These are phyloP conservation scores for Allomyces macrogynus DNA, from an alignment of 192 early-diverging fungal genomes.

Conservation along the genomic window DNA sequence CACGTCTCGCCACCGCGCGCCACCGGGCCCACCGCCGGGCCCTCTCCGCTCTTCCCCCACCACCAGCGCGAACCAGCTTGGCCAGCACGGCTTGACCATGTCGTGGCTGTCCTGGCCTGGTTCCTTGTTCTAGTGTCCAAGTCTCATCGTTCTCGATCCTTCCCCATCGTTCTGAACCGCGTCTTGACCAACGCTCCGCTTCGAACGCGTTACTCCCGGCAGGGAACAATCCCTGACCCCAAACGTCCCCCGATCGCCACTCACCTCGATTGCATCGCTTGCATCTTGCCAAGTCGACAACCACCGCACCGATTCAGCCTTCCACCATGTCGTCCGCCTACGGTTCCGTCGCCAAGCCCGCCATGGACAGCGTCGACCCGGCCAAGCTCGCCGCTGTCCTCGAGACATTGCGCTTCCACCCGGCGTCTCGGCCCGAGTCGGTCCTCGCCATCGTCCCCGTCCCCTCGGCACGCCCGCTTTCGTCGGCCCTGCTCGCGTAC, in stretches of 20 bases:
- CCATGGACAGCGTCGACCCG: background rate
- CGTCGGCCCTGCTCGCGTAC: constrained; percentile 9
- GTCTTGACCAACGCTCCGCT: too few species aligned
- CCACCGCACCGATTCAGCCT: background rate
- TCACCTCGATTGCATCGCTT: too few species aligned
- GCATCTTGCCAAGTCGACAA: too few species aligned
- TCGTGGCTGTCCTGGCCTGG: background rate
- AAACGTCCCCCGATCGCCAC: too few species aligned
- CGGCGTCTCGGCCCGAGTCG: constrained; percentile 3
- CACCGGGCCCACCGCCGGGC: too few species aligned
- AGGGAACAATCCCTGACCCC: too few species aligned
- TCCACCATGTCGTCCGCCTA: constrained; percentile 21
- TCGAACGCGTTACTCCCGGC: background rate
- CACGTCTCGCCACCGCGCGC: too few species aligned
- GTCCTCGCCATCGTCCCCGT: constrained; percentile 5
- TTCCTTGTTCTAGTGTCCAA: background rate
- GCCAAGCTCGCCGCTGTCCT: constrained; percentile 7
- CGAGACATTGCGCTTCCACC: constrained; percentile 3
- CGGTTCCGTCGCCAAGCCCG: constrained; percentile 13
- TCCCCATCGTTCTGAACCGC: background rate
- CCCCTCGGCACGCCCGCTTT: background rate
- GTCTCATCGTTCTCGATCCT: background rate
- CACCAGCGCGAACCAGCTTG: too few species aligned
- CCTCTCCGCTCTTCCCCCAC: too few species aligned
- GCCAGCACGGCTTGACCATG: background rate